Percentiles rank a stretch among this genome's conserved stretches.
Conservation (phyloP, 371 early-diverging fungal genomes). For the Rhizopus delemar region DNA sequence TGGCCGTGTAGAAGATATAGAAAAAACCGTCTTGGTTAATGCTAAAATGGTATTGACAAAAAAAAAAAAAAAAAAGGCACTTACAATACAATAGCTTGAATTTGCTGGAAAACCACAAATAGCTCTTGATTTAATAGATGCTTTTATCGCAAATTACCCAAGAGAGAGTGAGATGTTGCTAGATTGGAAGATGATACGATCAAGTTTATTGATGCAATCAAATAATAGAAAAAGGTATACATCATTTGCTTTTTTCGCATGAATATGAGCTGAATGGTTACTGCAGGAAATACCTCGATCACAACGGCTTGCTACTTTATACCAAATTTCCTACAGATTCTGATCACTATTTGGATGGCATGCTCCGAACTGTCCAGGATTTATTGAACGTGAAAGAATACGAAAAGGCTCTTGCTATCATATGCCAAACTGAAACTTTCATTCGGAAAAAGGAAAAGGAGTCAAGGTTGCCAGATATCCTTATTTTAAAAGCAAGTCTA, state of each 20-base stretch:
- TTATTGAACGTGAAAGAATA: slow-evolving; percentile 10
- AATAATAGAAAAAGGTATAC: slow-evolving; percentile 12
- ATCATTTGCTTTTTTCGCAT: no score
- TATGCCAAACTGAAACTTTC: slow-evolving; percentile 11
- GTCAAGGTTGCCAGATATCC: slow-evolving; percentile 4
- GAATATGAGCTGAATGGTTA: no score
- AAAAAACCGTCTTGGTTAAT: slow-evolving; percentile 28
- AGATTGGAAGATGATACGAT: slow-evolving; percentile 29
- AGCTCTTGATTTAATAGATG: slow-evolving; percentile 24
- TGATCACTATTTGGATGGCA: slow-evolving; percentile 14
- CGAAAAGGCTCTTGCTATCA: slow-evolving; percentile 11
- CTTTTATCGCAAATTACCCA: slow-evolving; percentile 22
- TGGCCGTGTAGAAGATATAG: slow-evolving; percentile 28
- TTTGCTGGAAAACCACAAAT: slow-evolving; percentile 27
- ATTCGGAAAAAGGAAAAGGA: slow-evolving; percentile 12
- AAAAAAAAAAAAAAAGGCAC: background rate
- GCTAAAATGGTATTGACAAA: slow-evolving; percentile 30
- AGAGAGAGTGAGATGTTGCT: slow-evolving; percentile 30
- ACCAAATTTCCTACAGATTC: slow-evolving; percentile 5
- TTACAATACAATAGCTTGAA: slow-evolving; percentile 22
- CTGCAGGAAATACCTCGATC: slow-evolving; percentile 1
- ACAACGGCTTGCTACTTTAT: slow-evolving; percentile 1
- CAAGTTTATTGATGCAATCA: slow-evolving; percentile 9
- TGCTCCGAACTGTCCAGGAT: slow-evolving; percentile 2
- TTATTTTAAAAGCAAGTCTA: slow-evolving; percentile 15